Conservation (phyloP, 2,329 filamentous ascomycete species). For the Pezicula neosporulosa region DNA sequence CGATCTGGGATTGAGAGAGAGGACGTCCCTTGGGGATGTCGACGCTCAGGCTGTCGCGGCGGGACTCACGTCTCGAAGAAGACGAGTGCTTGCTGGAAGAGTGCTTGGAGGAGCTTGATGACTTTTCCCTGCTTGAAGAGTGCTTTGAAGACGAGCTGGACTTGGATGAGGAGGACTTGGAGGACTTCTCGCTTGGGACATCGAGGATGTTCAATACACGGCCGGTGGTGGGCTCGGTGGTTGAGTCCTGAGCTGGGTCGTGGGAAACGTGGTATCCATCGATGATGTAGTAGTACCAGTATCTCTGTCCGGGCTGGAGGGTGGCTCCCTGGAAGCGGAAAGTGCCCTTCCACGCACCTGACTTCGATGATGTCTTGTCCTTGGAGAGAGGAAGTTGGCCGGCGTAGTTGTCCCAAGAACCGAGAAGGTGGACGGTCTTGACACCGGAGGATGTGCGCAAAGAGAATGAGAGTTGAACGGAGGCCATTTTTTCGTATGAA, state of each 20-base stretch:
- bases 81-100: constrained; percentile 38
- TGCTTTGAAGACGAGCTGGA: constrained; percentile 36
- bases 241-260: constrained; percentile 86
- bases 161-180: constrained; percentile 39
- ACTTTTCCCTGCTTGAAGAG: constrained; percentile 38
- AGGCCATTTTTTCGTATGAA: constrained; percentile 65
- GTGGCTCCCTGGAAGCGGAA: constrained; percentile 91
- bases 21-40: constrained; percentile 87
- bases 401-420: constrained; percentile 97
- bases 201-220: constrained; percentile 98
- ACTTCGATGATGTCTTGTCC: constrained; percentile 78
- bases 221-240: constrained; percentile 92
- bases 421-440: constrained; percentile 96
- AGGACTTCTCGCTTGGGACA: constrained; percentile 60
- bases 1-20: constrained; percentile 83
- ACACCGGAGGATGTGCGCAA: constrained; percentile 94
- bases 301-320: constrained; percentile 83
- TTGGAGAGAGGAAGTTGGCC: constrained; percentile 93
- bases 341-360: constrained; percentile 90
- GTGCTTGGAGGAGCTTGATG: constrained; percentile 32
- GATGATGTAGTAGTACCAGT: constrained; percentile 99
- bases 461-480: constrained; percentile 91
- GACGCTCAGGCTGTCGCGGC: constrained; percentile 43
- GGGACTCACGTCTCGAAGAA: constrained; percentile 36
- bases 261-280: constrained; percentile 98